Base-by-base conservation (phyloP, 2,329 filamentous ascomycete genomes). In the Cytospora leucostoma region DNA sequence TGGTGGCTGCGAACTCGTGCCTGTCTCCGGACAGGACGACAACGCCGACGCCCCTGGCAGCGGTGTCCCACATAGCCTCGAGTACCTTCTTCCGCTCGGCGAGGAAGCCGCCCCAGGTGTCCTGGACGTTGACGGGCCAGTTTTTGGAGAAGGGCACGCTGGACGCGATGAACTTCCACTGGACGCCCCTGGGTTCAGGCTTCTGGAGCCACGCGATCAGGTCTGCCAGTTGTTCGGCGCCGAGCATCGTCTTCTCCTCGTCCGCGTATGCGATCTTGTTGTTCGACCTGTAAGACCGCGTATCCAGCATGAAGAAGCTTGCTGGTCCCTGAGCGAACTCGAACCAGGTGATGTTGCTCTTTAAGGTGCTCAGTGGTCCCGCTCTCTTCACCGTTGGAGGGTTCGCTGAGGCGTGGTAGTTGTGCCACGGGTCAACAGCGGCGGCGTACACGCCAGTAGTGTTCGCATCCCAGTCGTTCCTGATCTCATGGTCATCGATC, bases 61-160 rank as follows among this genome's bases (percentile, higher is more conserved):
- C 88, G 0, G 90, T 88, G 66, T 91, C 88, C 93, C 95, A 98
- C 85, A 97, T 97, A 2, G 92, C 91, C 74, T 97, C 90, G 15
- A 99, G 87, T 33, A 98, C 84, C 61, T 80, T 82, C 60, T 83
- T 85, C 17, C 95, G 88, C 79, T 99, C 95, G 56, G 82, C 78
- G 2, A 97, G 81, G 75, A 96, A 97, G 0, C 94, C 94, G 54
- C 92, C 92, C 95, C 95, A 99, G 0, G 95, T 98, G 73, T 99
- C 95, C 66, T 88, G 82, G 2, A 87, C 87, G 67, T 95, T 94
- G 67, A 97, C 86, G 32, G 87, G 89, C 94, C 95, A 99, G 75
- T 99, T 99, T 78, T 97, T 96, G 7, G 95, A 98, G 74, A 99
- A 97, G 0, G 95, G 95, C 6, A 98, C 90, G 19, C 91, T 93